Evolutionary conservation across 805 yeast genomes (phyloP), one percentile per base, ranked within the genome.

Genomic region (Metahyphopichia silvanorum): DNA sequence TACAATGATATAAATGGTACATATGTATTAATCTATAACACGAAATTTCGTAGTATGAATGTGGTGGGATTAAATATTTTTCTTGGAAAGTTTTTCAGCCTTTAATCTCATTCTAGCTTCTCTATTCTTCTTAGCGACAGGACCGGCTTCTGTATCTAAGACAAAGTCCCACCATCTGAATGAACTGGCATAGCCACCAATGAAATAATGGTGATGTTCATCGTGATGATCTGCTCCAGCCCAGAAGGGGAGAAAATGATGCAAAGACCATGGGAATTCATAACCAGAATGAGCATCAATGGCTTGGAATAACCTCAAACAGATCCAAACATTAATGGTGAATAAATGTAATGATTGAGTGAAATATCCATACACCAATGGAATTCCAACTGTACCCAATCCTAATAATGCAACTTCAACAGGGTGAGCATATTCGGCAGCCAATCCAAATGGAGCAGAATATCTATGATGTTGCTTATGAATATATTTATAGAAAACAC

Each of bases 171-270:
- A 74, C 75, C 77, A 73, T 49, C 79, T 69, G 57, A 76, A 76
- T 17, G 74, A 64, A 25, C 77, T 69, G 16, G 81, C 76, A 43
- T 76, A 76, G 46, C 71, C 71, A 13, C 82, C 82, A 38, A 76
- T 74, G 42, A 76, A 76, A 50, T 69, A 71, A 44, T 74, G 82
- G 42, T 76, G 82, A 43, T 76, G 82, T 38, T 69, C 66, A 46
- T 76, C 82, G 46, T 76, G 82, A 46, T 76, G 82, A 35, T 71
- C 79, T 23, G 80, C 80, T 20, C 81, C 82, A 7, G 82, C 80
- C 82, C 82, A 76, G 54, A 76, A 66, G 26, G 82, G 82, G n/a
- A 76, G 32, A 49, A 74, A 61, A 35, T 73, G 53, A 50, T 75
- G 73, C 47, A 76, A 62, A 1, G 79, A 74, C 77, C 76, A 74